Conservation (phyloP, 805 yeast species). For the Yarrowia sp. region DNA sequence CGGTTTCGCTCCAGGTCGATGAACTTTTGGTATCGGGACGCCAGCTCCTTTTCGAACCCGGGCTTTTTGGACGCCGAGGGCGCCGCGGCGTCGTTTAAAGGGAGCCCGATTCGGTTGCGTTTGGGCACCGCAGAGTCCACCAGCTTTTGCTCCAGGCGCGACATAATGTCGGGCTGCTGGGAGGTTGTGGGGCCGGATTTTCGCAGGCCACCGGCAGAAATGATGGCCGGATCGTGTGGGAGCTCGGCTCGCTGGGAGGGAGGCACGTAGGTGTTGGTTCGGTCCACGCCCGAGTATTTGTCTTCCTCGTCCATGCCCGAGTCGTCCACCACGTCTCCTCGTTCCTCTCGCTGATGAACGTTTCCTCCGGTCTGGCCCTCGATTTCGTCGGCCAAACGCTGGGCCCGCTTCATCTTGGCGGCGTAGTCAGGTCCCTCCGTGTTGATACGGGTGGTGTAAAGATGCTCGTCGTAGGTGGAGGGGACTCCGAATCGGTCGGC, state of each 20-base stretch:
- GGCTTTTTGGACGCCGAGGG: conserved; percentile 27
- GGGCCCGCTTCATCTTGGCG: conserved; percentile 66
- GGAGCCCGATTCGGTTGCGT: conserved; percentile 5
- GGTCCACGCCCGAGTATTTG: conserved; percentile 86
- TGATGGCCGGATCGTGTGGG: conserved; percentile 61
- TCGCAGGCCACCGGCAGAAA: conserved; percentile 39
- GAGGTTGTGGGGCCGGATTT: background rate
- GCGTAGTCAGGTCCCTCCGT: conserved; percentile 70
- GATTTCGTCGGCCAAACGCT: conserved; percentile 76
- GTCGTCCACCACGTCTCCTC: conserved; percentile 75
- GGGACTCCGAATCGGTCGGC: conserved; percentile 84
- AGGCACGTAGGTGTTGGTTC: conserved; percentile 38
- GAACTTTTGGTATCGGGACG: conserved; percentile 39
- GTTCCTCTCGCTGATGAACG: conserved; percentile 85
- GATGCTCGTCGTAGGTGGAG: conserved; percentile 78
- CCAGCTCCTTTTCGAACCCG: conserved; percentile 35
- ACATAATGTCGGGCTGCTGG: conserved; percentile 14
- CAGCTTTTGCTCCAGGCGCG: conserved; percentile 18
- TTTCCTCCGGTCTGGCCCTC: conserved; percentile 68
- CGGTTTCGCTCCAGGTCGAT: conserved; percentile 35
- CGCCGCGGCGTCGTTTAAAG: background rate
- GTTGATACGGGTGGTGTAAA: conserved; percentile 78
- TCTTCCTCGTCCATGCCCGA: conserved; percentile 93
- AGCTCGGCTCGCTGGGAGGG: conserved; percentile 11
- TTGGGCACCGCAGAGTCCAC: conserved; percentile 18